phyloP scores from a whole-genome alignment of 345 rosid species.

The Populus ilicifolia region DNA sequence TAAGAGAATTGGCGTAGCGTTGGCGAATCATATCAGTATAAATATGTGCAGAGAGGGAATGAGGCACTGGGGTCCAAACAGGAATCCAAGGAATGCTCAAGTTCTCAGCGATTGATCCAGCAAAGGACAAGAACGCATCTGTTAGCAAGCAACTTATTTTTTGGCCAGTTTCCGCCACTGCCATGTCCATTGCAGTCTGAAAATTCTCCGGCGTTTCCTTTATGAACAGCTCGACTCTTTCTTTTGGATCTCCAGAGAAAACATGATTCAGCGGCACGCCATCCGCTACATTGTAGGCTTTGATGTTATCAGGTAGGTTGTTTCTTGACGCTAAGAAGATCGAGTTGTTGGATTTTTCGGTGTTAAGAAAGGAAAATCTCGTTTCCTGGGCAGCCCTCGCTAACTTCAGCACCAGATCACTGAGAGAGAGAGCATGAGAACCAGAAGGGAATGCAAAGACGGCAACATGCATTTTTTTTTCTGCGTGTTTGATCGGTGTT shows the following conservation, averaged over 20 bases:
- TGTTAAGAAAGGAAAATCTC: slow-evolving; percentile 55
- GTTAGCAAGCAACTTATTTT: slow-evolving; percentile 43
- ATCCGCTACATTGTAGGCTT: slow-evolving; percentile 27
- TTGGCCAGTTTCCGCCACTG: slow-evolving; percentile 35
- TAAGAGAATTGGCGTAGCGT: background rate
- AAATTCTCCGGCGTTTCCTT: slow-evolving; percentile 32
- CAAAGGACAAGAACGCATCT: slow-evolving; percentile 50
- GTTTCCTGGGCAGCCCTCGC: slow-evolving; percentile 39
- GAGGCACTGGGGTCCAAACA: slow-evolving; percentile 38
- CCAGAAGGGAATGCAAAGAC: slow-evolving; percentile 61
- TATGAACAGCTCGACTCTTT: slow-evolving; percentile 45
- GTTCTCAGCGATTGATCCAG: slow-evolving; percentile 37
- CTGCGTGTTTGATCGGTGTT: background rate
- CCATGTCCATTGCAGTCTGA: slow-evolving; percentile 25
- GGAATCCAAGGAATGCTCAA: slow-evolving; percentile 46
- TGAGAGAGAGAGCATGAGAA: slow-evolving; percentile 48
- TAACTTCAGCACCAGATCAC: slow-evolving; percentile 35
- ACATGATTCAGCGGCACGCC: slow-evolving; percentile 30
- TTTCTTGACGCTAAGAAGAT: slow-evolving; percentile 10
- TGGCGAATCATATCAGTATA: slow-evolving; percentile 33
- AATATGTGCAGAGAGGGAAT: slow-evolving; percentile 39
- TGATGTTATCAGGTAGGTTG: slow-evolving; percentile 31
- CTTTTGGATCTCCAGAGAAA: slow-evolving; percentile 31
- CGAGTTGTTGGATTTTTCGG: slow-evolving; percentile 30
- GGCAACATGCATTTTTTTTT: slow-evolving; percentile 33